Conservation (phyloP, 768 basidiomycete genomes). For the Hericium erinaceus region DNA sequence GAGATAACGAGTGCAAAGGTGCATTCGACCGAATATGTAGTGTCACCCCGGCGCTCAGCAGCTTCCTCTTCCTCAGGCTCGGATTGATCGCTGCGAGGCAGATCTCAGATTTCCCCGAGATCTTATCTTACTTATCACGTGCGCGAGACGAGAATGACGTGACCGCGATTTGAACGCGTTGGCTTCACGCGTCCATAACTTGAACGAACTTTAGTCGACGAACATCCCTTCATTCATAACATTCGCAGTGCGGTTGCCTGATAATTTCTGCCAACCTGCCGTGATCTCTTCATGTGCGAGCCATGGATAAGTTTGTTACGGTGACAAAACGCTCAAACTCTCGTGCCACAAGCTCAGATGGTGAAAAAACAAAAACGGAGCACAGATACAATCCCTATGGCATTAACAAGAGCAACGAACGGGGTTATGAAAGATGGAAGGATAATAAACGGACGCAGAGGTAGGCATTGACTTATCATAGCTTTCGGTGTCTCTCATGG, state of each 20-base stretch:
- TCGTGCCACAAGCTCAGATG: conserved; percentile 10
- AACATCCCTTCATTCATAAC: too few relatives aligned
- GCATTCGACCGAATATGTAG: neutral
- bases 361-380: conserved; percentile 12
- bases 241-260: too few relatives aligned
- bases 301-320: conserved; percentile 27
- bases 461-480: conserved; percentile 7
- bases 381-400: conserved; percentile 22
- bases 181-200: neutral
- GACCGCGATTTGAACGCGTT: neutral
- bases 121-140: neutral
- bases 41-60: neutral
- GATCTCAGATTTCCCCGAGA: neutral
- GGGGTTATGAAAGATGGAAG: conserved; percentile 20
- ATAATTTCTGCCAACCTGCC: neutral
- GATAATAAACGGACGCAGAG: conserved; percentile 15
- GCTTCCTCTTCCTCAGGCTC: neutral
- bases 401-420: conserved; percentile 16
- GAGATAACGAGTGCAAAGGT: neutral
- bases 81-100: neutral
- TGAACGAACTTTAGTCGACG: neutral
- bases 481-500: neutral
- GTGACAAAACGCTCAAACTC: conserved; percentile 16
- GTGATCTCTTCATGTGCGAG: neutral
- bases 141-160: neutral